Percentiles rank a stretch among this genome's conserved stretches.
phyloP scores from a whole-genome alignment of 2,329 filamentous ascomycete genomes.

The Pseudofabraea citricarpa region DNA sequence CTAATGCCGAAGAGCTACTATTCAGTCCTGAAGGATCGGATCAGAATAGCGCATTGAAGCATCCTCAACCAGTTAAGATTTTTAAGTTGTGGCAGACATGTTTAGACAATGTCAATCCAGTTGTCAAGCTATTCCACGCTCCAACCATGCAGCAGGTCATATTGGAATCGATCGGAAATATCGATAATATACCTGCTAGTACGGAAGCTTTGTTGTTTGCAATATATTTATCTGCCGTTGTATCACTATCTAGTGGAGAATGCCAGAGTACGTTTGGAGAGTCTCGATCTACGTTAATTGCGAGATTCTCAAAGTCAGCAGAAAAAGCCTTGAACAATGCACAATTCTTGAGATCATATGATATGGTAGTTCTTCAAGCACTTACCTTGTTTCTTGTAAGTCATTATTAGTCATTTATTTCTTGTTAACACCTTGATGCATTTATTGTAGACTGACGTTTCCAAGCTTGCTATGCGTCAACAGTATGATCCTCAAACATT shows the following conservation, averaged over 20 bases:
- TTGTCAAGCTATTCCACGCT: slow-evolving; percentile 62
- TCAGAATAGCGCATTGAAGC: slow-evolving; percentile 41
- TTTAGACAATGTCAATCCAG: slow-evolving; percentile 62
- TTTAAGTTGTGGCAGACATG: slow-evolving; percentile 65
- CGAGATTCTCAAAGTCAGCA: slow-evolving; percentile 49
- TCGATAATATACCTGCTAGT: slow-evolving; percentile 36
- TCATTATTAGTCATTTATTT: slow-evolving; percentile 1
- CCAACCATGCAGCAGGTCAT: slow-evolving; percentile 60
- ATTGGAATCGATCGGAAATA: slow-evolving; percentile 52
- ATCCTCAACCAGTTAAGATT: slow-evolving; percentile 52
- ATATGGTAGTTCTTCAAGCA: slow-evolving; percentile 61
- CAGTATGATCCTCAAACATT: slow-evolving; percentile 33
- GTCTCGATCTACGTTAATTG: slow-evolving; percentile 43
- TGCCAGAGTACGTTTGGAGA: slow-evolving; percentile 46
- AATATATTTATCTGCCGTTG: slow-evolving; percentile 54
- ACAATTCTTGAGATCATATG: slow-evolving; percentile 58
- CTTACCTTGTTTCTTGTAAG: slow-evolving; percentile 61
- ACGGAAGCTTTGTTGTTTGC: slow-evolving; percentile 66
- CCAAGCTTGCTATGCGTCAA: slow-evolving; percentile 4
- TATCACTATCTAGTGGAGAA: slow-evolving; percentile 51
- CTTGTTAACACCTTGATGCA: slow-evolving; percentile 12
- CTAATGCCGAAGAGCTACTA: slow-evolving; percentile 33
- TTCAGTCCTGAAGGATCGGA: slow-evolving; percentile 39
- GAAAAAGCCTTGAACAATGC: slow-evolving; percentile 64
- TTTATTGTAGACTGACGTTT: not conserved